A percentile compares a stretch with the other conserved stretches of the same genome.
phyloP scores from a whole-genome alignment of 768 basidiomycete species.

The Lactarius hengduanensis region DNA sequence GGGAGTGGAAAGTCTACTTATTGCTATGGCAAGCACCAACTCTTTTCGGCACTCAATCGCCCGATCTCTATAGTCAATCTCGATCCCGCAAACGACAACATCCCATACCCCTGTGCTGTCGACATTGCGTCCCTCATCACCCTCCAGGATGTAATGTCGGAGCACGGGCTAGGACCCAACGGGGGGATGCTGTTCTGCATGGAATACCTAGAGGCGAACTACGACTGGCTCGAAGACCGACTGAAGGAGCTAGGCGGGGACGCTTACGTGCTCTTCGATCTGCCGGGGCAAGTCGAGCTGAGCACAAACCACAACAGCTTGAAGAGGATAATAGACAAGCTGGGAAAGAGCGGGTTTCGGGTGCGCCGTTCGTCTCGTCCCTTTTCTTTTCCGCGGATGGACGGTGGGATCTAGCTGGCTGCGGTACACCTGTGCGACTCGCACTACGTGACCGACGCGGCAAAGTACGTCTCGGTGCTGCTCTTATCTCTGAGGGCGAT shows the following conservation, averaged over 20 bases:
- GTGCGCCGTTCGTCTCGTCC: constrained; percentile 47
- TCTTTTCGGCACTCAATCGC: constrained; percentile 81
- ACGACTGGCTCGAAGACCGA: constrained; percentile 79
- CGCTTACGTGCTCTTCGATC: constrained; percentile 89
- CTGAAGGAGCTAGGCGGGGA: constrained; percentile 65
- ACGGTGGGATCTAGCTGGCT: constrained; percentile 18
- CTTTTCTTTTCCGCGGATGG: neutral
- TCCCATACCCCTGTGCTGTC: constrained; percentile 90
- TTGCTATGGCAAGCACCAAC: constrained; percentile 83
- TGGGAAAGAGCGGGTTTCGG: constrained; percentile 76
- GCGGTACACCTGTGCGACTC: constrained; percentile 94
- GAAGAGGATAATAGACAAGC: constrained; percentile 69
- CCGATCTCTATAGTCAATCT: constrained; percentile 92
- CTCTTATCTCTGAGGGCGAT: constrained; percentile 92
- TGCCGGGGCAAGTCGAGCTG: constrained; percentile 96
- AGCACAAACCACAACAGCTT: constrained; percentile 90
- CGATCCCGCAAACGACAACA: constrained; percentile 82
- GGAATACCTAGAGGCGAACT: constrained; percentile 80
- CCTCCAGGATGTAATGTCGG: constrained; percentile 82
- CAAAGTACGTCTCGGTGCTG: constrained; percentile 92
- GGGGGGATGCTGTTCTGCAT: constrained; percentile 90
- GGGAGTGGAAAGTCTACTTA: constrained; percentile 89
- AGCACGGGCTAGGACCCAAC: constrained; percentile 86
- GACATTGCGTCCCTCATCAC: constrained; percentile 85
- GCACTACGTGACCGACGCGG: constrained; percentile 93